Base-by-base conservation (phyloP, 257 asterid genomes). In the Nicotiana knightiana region DNA sequence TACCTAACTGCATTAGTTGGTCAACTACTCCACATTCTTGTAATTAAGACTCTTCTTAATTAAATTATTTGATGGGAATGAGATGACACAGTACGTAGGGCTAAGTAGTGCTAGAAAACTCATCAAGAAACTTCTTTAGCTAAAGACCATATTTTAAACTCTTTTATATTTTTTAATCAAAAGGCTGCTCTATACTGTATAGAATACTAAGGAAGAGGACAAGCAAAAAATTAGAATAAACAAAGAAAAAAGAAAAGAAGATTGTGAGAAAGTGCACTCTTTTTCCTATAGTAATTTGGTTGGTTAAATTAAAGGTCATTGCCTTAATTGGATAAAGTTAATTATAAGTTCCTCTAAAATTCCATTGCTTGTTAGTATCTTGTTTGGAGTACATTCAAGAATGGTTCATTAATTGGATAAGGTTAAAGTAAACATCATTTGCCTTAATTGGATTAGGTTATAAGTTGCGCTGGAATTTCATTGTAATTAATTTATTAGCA, bases 11-110 rank as follows among this genome's bases (percentile, higher is more conserved):
- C 64, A 84, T 78, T 59, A 86, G 86, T 81, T 17, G 88, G 79
- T 87, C 88, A 87, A 88, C 93, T 58, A 88, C 88, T 87, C 91
- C 90, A 83, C 87, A 77, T 83, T 85, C 86, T 33, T n/a, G 18
- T 55, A 51, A 55, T 21, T 24, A 71, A n/a, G 24, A 13, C 61
- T 13, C 79, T 2, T 71, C 61, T 71, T 71, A 71, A 71, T 70
- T 39, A 66, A 30, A 6, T 15, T 32, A 70, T 24, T 0, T 46
- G 66, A 61, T 21, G 11, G 21, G 66, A 61, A 21, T 61, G 66
- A n/a, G 65, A 71, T 57, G 63, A 18, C 63, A 57, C 26, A 18
- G 26, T 21, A 21, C 24, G 24, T 24, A 24, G 13, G 39, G 24
- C 21, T 71, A 35, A 71, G 35, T 43, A 71, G 6, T 43, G 4